These are phyloP conservation scores for Suillus ampliporus DNA, from an alignment of 768 basidiomycete genomes.

Conservation along the genomic window DNA sequence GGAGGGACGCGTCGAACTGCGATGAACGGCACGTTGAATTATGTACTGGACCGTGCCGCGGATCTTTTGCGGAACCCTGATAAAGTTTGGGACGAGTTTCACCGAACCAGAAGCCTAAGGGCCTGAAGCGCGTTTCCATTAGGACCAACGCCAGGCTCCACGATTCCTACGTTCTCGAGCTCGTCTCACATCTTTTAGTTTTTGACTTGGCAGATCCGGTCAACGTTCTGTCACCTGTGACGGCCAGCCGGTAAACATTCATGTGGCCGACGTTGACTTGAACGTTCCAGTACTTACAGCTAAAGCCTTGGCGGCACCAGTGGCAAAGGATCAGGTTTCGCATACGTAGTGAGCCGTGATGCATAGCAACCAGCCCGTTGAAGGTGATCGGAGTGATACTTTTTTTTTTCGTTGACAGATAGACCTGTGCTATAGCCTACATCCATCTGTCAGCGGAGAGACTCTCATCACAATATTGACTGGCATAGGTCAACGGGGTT, in stretches of 20 bases:
- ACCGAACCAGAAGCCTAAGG: no score
- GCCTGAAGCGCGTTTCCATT: no score
- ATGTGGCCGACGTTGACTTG: background rate
- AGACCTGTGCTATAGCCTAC: background rate
- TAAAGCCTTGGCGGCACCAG: no score
- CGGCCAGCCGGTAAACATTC: background rate
- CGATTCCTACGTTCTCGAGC: background rate
- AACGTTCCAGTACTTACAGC: no score
- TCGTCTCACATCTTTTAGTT: background rate
- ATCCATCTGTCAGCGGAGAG: background rate
- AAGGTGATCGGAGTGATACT: background rate
- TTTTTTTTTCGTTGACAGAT: background rate
- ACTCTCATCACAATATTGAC: background rate
- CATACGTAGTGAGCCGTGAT: background rate
- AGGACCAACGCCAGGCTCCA: background rate
- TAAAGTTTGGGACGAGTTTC: background rate
- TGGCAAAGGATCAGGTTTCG: background rate
- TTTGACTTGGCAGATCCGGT: background rate
- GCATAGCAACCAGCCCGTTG: background rate
- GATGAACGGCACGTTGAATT: background rate
- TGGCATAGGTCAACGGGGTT: background rate
- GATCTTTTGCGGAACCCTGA: background rate
- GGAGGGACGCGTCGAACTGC: background rate
- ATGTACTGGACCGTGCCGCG: background rate
- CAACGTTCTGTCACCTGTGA: background rate